Evolutionary conservation across 164 flowering plant species (phyloP).

Genomic region (Piper longum): DNA sequence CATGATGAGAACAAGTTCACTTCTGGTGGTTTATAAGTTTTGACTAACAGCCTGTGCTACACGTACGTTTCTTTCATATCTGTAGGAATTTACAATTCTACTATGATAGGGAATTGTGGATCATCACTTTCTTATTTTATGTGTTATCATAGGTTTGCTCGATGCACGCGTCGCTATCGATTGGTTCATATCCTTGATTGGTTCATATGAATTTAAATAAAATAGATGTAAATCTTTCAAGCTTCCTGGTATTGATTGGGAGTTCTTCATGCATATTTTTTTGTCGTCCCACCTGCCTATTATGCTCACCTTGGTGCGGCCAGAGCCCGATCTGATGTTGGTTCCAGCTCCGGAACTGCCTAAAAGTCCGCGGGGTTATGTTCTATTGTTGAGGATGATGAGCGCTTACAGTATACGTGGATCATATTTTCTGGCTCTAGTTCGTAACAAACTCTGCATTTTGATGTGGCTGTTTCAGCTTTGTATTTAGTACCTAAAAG

Average conservation of each 20-base stretch:
- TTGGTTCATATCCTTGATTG: slow-evolving; percentile 89
- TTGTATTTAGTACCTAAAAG: too few species aligned
- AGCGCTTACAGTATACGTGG: neutral
- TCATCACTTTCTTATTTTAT: neutral
- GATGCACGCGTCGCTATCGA: slow-evolving; percentile 85
- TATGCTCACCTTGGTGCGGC: slow-evolving; percentile 78
- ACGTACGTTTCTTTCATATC: slow-evolving; percentile 28
- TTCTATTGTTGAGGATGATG: slow-evolving; percentile 43
- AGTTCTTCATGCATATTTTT: neutral
- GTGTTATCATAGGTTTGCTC: slow-evolving; percentile 43
- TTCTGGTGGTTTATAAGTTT: slow-evolving; percentile 42
- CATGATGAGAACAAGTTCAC: slow-evolving; percentile 61
- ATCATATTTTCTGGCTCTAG: too few species aligned
- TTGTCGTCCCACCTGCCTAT: slow-evolving; percentile 82
- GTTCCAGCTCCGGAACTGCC: slow-evolving; percentile 12
- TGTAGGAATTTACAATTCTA: neutral
- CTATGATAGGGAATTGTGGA: neutral
- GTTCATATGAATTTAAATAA: slow-evolving; percentile 13
- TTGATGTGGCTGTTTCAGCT: too few species aligned
- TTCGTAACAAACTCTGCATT: too few species aligned
- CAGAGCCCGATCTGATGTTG: slow-evolving; percentile 50
- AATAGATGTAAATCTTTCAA: neutral
- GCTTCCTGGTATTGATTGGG: neutral
- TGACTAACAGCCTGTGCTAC: slow-evolving; percentile 64
- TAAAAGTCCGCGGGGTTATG: slow-evolving; percentile 54